A percentile compares a stretch with the other conserved stretches of the same genome.
phyloP scores from a whole-genome alignment of 2,329 filamentous ascomycete genomes.

The Chaetomium strumarium region DNA sequence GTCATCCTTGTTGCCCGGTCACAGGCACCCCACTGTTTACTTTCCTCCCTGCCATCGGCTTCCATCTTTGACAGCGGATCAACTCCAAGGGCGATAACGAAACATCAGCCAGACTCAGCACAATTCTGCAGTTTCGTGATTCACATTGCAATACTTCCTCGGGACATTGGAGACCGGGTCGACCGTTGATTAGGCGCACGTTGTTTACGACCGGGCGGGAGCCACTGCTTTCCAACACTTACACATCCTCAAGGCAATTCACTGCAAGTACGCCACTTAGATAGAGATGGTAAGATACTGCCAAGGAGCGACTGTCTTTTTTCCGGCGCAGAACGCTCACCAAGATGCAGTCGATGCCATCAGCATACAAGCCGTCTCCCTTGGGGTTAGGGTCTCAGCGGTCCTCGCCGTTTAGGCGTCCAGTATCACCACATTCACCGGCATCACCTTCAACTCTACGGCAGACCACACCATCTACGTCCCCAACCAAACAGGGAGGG shows the following conservation, averaged over 20 bases:
- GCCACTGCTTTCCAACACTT: background rate
- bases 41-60: conserved; percentile 7
- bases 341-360: conserved; percentile 42
- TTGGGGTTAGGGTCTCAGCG: conserved; percentile 66
- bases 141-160: too few relatives aligned
- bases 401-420: conserved; percentile 57
- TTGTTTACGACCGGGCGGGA: background rate
- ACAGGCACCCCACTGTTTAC: conserved; percentile 27
- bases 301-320: too few relatives aligned
- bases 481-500: conserved; percentile 49
- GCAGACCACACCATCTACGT: conserved; percentile 58
- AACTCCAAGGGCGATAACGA: background rate
- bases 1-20: conserved; percentile 18
- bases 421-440: conserved; percentile 56
- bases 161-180: background rate
- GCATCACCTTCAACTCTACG: conserved; percentile 61
- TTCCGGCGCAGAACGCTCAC: conserved; percentile 8
- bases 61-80: background rate
- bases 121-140: background rate
- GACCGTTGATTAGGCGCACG: background rate
- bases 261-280: background rate
- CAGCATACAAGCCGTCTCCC: conserved; percentile 64
- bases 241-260: background rate
- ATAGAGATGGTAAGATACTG: background rate
- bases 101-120: background rate